Evolutionary conservation across 83 land plant genomes (phyloP).

Genomic region (Picea mariana): DNA sequence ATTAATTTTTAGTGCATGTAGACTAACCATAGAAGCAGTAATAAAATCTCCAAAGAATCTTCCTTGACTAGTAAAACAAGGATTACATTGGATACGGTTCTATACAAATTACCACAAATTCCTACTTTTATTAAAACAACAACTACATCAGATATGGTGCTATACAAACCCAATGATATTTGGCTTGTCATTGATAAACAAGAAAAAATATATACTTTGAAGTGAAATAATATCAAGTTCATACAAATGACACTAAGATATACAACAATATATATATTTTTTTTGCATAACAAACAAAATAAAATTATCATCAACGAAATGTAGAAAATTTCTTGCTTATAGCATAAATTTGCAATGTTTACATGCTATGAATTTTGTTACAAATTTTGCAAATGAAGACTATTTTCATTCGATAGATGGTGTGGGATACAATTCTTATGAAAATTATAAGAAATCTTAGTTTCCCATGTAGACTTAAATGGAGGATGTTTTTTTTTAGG

Average conservation of each 20-base stretch:
- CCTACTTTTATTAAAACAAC: neutral
- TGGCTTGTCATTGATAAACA: conserved; percentile 11
- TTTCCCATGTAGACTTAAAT: no score
- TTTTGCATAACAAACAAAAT: neutral
- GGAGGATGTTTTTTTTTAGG: no score
- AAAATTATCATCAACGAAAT: neutral
- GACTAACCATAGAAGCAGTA: neutral
- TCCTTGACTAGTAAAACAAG: neutral
- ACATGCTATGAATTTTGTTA: conserved; percentile 2
- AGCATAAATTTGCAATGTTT: neutral
- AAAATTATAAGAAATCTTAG: conserved; percentile 7
- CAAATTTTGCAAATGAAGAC: neutral
- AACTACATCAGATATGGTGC: conserved; percentile 6
- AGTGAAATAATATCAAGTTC: neutral
- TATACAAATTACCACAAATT: neutral
- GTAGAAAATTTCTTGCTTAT: neutral
- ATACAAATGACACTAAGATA: conserved; percentile 7
- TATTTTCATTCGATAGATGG: neutral
- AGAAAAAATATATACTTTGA: neutral
- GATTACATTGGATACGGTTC: neutral
- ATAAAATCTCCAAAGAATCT: neutral
- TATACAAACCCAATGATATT: conserved; percentile 12
- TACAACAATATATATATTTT: neutral
- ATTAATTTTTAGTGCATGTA: no score
- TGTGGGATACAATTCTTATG: neutral